Base-by-base conservation (phyloP, 2,329 filamentous ascomycete species). In the Ophiostoma populinum region DNA sequence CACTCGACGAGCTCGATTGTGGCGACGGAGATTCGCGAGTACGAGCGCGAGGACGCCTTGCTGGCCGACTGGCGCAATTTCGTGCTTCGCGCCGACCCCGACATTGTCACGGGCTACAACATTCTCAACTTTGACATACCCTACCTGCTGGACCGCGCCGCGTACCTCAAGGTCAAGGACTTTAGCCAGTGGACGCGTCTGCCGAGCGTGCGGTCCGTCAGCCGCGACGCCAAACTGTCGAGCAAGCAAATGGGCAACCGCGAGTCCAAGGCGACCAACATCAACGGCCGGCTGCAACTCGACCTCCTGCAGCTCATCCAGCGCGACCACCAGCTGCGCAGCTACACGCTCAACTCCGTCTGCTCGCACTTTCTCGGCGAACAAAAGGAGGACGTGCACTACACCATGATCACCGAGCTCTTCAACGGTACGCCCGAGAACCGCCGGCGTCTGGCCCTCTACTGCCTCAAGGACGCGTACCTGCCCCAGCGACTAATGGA, bases 101-200 rank as follows among this genome's bases (percentile, higher is more conserved):
- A 98, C 57, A 80, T 98, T 44, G 93, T 98, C 49, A 98, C 92
- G 37, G 90, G 90, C 30, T 98, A 98, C 74, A 98, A 98, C 55
- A 98, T 92, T 58, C 64, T 81, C 51, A 98, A 98, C 58, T 98
- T 98, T 56, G 90, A 98, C 61, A 95, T 98, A 44, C 87, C 87
- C 0, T 98, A 98, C 51, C 69, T 98, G 0, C 65, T 98, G 9
- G 81, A 93, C 37, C 73, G 90, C 30, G 90, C 86, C 8, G 81
- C 69, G 44, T 75, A 92, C 51, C 63, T 98, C 19, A 92, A 90
- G 49, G 72, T 83, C 24, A 55, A 54, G 2, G 70, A 68, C 1
- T 98, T 98, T 45, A 80, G 90, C 6, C 87, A 79, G 53, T 93
- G 82, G 82, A 76, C 85, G 16, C 72, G 90, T 42, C 55, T 94